Evolutionary conservation across 768 basidiomycete genomes (phyloP).

Genomic region (Rhodocollybia butyracea): DNA sequence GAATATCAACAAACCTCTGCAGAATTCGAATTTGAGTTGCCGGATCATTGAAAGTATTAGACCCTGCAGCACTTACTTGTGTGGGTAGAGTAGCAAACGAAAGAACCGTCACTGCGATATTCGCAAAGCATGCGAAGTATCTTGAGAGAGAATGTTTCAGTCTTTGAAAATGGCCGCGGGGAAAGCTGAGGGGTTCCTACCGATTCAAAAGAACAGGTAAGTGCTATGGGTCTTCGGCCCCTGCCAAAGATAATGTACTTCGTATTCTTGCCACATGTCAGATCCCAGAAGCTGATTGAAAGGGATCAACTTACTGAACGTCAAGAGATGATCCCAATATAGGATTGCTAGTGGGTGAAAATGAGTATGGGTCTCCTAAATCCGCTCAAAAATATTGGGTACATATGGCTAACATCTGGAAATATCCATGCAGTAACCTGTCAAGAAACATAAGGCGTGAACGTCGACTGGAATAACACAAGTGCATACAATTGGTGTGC

Average conservation of each 20-base stretch:
- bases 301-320: neutral
- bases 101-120: conserved; percentile 10
- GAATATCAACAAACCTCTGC: no score
- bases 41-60: no score
- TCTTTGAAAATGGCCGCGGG: no score
- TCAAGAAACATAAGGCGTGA: neutral
- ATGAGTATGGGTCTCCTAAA: neutral
- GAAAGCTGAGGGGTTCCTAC: no score
- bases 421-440: conserved; percentile 1
- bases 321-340: conserved; percentile 9
- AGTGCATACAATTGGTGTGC: neutral
- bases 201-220: conserved; percentile 20
- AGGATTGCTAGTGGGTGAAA: conserved; percentile 1
- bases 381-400: neutral
- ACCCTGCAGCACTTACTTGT: neutral
- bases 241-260: conserved; percentile 18
- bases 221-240: conserved; percentile 13
- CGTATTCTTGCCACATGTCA: conserved; percentile 9
- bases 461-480: neutral
- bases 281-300: neutral
- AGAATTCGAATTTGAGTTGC: no score
- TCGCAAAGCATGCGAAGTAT: conserved; percentile 18
- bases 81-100: conserved; percentile 1
- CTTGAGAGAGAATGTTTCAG: no score
- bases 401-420: conserved; percentile 7